phyloP scores from a whole-genome alignment of 192 early-diverging fungal species.

The Podila clonocystis region DNA sequence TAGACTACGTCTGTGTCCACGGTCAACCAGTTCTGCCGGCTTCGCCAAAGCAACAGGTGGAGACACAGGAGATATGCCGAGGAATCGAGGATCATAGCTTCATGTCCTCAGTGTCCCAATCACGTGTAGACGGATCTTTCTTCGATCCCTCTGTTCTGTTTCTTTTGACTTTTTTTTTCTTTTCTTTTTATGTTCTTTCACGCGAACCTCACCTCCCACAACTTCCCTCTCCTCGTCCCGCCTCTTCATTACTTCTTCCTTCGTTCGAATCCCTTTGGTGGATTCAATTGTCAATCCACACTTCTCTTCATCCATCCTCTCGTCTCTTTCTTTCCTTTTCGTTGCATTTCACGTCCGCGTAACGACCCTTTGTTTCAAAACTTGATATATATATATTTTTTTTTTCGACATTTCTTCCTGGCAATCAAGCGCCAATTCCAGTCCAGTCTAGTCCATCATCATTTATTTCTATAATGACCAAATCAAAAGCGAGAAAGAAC shows the following conservation, averaged over 20 bases:
- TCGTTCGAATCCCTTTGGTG: too few relatives aligned
- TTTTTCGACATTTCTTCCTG: not conserved
- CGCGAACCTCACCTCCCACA: not conserved
- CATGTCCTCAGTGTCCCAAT: not conserved
- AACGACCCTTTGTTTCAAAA: slow-evolving; percentile 1
- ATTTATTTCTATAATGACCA: slow-evolving; percentile 28
- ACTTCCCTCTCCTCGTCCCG: not conserved
- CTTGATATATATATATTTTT: slow-evolving; percentile 1
- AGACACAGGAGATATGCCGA: too few relatives aligned
- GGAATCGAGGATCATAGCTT: too few relatives aligned
- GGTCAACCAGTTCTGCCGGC: too few relatives aligned
- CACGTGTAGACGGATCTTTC: not conserved
- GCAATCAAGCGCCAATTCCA: not conserved
- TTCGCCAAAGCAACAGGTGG: too few relatives aligned
- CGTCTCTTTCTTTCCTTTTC: not conserved
- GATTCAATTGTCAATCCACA: too few relatives aligned
- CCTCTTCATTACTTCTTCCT: slow-evolving; percentile 6
- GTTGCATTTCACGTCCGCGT: not conserved
- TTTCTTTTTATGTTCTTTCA: not conserved
- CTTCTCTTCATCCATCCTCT: not conserved
- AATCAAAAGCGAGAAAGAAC: slow-evolving; percentile 31
- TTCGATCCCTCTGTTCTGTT: not conserved
- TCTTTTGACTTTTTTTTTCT: not conserved
- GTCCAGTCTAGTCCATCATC: not conserved
- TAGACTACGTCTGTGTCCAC: too few relatives aligned